phyloP scores from a whole-genome alignment of 2,329 filamentous ascomycete genomes.

The Hypomyces perniciosus region DNA sequence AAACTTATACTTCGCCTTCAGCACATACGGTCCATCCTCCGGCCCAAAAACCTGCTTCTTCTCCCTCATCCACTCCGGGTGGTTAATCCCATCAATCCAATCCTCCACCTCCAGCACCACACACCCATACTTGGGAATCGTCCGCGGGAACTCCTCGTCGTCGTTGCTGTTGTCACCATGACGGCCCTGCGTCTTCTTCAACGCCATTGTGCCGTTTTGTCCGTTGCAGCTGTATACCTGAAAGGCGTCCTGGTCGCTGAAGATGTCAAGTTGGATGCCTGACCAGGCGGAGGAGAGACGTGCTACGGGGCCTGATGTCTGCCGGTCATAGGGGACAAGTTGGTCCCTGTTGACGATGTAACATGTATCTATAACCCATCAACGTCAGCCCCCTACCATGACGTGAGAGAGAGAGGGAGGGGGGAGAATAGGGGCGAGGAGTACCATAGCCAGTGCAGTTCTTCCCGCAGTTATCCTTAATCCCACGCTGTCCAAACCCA shows the following conservation, averaged over 20 bases:
- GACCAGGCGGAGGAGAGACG: slow-evolving; percentile 67
- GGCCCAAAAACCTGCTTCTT: slow-evolving; percentile 55
- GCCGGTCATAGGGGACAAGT: slow-evolving; percentile 58
- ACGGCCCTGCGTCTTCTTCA: slow-evolving; percentile 67
- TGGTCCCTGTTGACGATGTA: slow-evolving; percentile 60
- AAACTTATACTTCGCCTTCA: slow-evolving; percentile 57
- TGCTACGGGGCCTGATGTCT: slow-evolving; percentile 52
- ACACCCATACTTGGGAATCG: slow-evolving; percentile 72
- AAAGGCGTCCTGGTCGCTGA: slow-evolving; percentile 77
- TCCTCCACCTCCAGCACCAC: slow-evolving; percentile 88
- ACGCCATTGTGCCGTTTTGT: slow-evolving; percentile 63
- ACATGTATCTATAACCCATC: slow-evolving; percentile 51
- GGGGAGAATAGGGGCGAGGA: slow-evolving; percentile 22
- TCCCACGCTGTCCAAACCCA: slow-evolving; percentile 55
- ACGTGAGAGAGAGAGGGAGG: neutral
- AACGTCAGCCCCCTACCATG: neutral
- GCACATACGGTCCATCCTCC: slow-evolving; percentile 53
- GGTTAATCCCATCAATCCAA: slow-evolving; percentile 90
- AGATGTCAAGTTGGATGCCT: slow-evolving; percentile 78
- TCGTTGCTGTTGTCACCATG: slow-evolving; percentile 26
- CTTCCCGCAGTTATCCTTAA: slow-evolving; percentile 69
- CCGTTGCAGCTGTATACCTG: slow-evolving; percentile 82
- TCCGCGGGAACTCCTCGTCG: slow-evolving; percentile 49
- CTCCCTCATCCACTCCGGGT: slow-evolving; percentile 75
- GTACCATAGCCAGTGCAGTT: slow-evolving; percentile 81